These are phyloP conservation scores for Trichomonas vaginalis DNA, from an alignment of 208 protist genomes.

Conservation along the genomic window DNA sequence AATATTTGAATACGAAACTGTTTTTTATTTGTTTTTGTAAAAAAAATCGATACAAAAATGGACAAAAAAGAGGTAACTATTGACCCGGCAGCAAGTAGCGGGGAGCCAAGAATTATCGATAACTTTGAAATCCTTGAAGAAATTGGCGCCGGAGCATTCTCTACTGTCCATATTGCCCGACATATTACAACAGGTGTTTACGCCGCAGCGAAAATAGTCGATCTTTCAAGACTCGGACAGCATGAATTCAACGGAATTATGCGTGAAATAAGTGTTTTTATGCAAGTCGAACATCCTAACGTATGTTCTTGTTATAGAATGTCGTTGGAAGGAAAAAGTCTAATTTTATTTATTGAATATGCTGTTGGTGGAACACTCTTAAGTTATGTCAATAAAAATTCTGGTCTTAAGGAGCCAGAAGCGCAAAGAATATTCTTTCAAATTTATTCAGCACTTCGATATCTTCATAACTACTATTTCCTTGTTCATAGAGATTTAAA, in stretches of 20 bases:
- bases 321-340: background rate
- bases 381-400: background rate
- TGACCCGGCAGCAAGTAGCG: too few species aligned
- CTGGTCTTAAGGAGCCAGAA: background rate
- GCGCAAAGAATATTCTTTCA: background rate
- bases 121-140: background rate
- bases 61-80: too few species aligned
- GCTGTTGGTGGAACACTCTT: background rate
- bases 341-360: conserved; percentile 8
- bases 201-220: background rate
- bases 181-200: background rate
- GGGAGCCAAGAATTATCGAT: background rate
- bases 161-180: background rate
- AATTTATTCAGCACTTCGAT: background rate
- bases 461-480: background rate
- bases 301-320: background rate
- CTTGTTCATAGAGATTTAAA: conserved; percentile 17
- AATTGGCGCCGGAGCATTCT: background rate
- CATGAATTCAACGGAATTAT: background rate
- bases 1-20: too few species aligned
- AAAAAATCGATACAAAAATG: too few species aligned
- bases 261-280: background rate
- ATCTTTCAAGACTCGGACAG: background rate
- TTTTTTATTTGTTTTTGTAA: too few species aligned
- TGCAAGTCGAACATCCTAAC: background rate